Base-by-base conservation (phyloP, 768 basidiomycete species). In the Lactifluus pinguis region DNA sequence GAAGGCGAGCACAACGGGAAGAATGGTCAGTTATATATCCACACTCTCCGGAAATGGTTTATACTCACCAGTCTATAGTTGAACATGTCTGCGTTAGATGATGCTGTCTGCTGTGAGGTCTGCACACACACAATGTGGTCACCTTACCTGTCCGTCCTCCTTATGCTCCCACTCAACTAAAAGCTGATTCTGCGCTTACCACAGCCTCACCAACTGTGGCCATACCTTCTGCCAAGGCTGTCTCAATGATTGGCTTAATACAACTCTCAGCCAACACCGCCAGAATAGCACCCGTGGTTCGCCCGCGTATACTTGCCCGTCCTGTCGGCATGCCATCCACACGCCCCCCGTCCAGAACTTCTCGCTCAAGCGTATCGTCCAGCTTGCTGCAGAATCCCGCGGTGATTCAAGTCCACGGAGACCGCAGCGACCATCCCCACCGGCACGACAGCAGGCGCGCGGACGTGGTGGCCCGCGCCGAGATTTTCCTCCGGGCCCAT, bases 181-280 rank as follows among this genome's bases (percentile, higher is more conserved):
- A 56, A 47, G 21, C 47, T 57, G 38, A 50, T 49, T 57, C 17
- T n/a, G 13, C n/a, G 15, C 29, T 41, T 48, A 42, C 9, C 14
- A 38, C 65, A 89, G 87, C 6, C 75, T 89, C 21, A 71, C 80
- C 29, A 65, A 66, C 6, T 90, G 87, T 57, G 87, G 87, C 3
- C 87, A 90, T 70, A 80, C 81, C 0, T 88, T 84, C 68, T 90
- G 87, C 68, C 73, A 79, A 62, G 69, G 69, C 6, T 89, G 87
- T 65, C 74, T 89, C 8, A 74, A 76, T 49, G 80, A 83, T 65
- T 79, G 78, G 77, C 80, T 81, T 63, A 71, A 63, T 53, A 79
- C 80, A 3, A 77, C 72, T 0, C 77, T 81, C 53, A 74, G 72
- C 0, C 77, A 79, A 62, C 81, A 86, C 62, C 72, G 80, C 65